Evolutionary conservation across 2,329 filamentous ascomycete species (phyloP).

Genomic region (Zasmidium cellare): DNA sequence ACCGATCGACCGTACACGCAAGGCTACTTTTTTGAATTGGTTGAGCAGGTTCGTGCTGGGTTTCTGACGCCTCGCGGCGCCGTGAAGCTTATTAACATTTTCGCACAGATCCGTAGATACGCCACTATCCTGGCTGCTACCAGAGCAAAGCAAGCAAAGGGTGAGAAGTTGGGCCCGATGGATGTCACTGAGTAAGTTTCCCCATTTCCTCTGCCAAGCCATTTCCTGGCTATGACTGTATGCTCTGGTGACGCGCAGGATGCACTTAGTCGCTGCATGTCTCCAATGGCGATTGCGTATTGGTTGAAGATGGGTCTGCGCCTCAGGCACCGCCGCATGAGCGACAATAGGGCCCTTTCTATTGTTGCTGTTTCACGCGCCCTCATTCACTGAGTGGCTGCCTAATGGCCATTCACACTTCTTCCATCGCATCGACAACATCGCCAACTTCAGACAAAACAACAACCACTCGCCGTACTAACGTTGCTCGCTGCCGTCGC

Average conservation of each 20-base stretch:
- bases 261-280: neutral
- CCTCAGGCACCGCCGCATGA: neutral
- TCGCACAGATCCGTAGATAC: constrained; percentile 70
- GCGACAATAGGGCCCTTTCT: constrained; percentile 7
- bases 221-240: constrained; percentile 5
- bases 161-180: constrained; percentile 53
- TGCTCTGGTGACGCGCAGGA: neutral
- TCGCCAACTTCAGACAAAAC: neutral
- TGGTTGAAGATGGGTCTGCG: constrained; percentile 1
- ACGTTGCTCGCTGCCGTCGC: constrained; percentile 1
- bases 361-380: constrained; percentile 11
- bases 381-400: neutral
- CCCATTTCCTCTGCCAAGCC: constrained; percentile 11
- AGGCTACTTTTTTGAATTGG: constrained; percentile 94
- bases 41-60: constrained; percentile 65
- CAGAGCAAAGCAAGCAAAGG: constrained; percentile 64
- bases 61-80: constrained; percentile 13
- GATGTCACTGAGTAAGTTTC: constrained; percentile 50
- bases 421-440: neutral
- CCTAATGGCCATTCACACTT: neutral
- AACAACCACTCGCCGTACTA: neutral
- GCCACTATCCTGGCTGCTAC: constrained; percentile 77
- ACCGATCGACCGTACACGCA: constrained; percentile 89
- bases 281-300: neutral
- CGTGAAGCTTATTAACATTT: constrained; percentile 26